These are phyloP conservation scores for Lecanicillium sp. DNA, from an alignment of 2,329 filamentous ascomycete genomes.

Conservation along the genomic window DNA sequence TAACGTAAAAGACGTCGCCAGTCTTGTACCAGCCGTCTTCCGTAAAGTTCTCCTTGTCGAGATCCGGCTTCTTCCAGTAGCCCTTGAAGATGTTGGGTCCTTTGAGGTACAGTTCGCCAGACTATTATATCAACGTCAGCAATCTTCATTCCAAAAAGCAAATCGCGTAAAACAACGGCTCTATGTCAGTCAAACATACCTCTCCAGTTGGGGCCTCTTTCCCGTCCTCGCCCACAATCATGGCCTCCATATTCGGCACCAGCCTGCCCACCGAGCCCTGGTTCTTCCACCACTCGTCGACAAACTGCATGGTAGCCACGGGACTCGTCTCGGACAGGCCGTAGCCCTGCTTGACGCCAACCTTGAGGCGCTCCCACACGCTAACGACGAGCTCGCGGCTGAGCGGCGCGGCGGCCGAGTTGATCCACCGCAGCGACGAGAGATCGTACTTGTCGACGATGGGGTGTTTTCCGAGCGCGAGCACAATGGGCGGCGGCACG, in stretches of 20 bases:
- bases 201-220: conserved; percentile 47
- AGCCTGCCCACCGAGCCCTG: conserved; percentile 75
- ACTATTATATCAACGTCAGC: conserved; percentile 11
- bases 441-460: conserved; percentile 75
- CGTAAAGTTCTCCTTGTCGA: conserved; percentile 64
- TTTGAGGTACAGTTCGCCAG: conserved; percentile 68
- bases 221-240: conserved; percentile 62
- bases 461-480: conserved; percentile 74
- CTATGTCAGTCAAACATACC: conserved; percentile 16
- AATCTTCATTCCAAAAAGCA: too few species aligned
- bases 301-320: conserved; percentile 64
- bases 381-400: conserved; percentile 72
- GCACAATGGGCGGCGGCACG: conserved; percentile 75
- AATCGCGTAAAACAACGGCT: neutral
- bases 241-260: conserved; percentile 71
- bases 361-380: conserved; percentile 64
- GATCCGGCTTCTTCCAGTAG: conserved; percentile 66
- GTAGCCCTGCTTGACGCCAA: conserved; percentile 88
- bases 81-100: conserved; percentile 77
- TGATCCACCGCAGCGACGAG: conserved; percentile 71
- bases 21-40: conserved; percentile 78
- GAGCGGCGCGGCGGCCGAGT: conserved; percentile 79
- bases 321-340: conserved; percentile 84
- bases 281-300: conserved; percentile 67
- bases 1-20: conserved; percentile 76